Conservation (phyloP, 2,329 filamentous ascomycete genomes). For the Zarea fungicola region DNA sequence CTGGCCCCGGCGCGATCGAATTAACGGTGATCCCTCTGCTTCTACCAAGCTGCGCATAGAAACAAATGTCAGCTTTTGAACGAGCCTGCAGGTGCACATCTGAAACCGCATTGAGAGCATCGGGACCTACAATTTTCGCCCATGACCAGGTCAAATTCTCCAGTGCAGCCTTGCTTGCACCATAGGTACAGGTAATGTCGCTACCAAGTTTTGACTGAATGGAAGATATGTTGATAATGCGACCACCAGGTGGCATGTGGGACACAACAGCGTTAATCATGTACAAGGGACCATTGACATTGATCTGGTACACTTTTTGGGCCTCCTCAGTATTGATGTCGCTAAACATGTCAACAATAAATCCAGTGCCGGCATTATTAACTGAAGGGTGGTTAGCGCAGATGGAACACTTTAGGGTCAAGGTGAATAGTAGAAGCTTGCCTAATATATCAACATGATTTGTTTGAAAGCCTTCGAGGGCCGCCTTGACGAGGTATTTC, state of each 20-base stretch:
- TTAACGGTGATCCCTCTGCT: conserved; percentile 39
- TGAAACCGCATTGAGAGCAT: no score
- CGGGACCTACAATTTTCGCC: no score
- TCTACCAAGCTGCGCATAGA: conserved; percentile 24
- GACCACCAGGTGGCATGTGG: conserved; percentile 30
- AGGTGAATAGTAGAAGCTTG: conserved; percentile 17
- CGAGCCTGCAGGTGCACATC: conserved; percentile 25
- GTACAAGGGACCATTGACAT: conserved; percentile 31
- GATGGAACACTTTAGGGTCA: background rate
- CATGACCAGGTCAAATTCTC: conserved; percentile 30
- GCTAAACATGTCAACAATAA: conserved; percentile 17
- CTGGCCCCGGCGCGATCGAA: conserved; percentile 35
- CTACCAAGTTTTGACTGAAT: conserved; percentile 18
- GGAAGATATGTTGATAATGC: conserved; percentile 23
- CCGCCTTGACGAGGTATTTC: conserved; percentile 27
- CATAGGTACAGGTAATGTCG: conserved; percentile 16
- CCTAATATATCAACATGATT: conserved; percentile 38
- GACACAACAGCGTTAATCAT: conserved; percentile 27
- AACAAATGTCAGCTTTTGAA: background rate
- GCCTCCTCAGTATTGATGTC: conserved; percentile 23
- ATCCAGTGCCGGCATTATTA: conserved; percentile 32
- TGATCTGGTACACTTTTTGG: conserved; percentile 26
- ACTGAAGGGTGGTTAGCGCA: conserved; percentile 20
- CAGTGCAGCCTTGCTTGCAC: conserved; percentile 27
- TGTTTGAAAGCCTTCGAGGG: conserved; percentile 27